Conservation (phyloP, 148 eudicot species). For the Rhododendron henanense region DNA sequence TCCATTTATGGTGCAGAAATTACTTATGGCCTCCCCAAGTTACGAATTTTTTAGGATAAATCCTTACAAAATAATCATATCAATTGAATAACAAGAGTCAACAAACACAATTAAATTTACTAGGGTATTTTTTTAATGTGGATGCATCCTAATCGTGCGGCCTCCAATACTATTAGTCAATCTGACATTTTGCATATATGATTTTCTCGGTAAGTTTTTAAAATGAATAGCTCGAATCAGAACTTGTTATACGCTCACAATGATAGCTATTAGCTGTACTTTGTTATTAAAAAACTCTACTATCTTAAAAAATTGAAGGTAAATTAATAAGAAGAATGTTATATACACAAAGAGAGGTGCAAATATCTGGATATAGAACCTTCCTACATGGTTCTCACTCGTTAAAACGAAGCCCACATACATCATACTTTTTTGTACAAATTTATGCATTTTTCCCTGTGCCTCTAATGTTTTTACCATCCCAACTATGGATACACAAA, state of each 20-base stretch:
- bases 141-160: neutral
- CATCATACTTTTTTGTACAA: neutral
- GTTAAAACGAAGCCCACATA: neutral
- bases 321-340: neutral
- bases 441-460: too few species aligned
- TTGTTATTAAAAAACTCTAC: too few species aligned
- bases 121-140: neutral
- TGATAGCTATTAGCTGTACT: neutral
- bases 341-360: neutral
- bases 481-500: neutral
- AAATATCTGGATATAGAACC: too few species aligned
- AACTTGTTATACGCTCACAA: neutral
- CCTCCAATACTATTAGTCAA: neutral
- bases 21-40: neutral
- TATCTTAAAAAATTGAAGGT: too few species aligned
- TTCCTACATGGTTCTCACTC: too few species aligned
- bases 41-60: neutral
- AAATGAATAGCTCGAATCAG: neutral
- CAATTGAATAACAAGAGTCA: neutral
- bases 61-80: neutral
- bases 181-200: neutral
- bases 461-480: too few species aligned
- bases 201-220: neutral
- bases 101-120: neutral
- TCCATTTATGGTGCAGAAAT: neutral